These are phyloP conservation scores for Cucurbita ficifolia DNA, from an alignment of 306 rosid genomes.

Conservation along the genomic window DNA sequence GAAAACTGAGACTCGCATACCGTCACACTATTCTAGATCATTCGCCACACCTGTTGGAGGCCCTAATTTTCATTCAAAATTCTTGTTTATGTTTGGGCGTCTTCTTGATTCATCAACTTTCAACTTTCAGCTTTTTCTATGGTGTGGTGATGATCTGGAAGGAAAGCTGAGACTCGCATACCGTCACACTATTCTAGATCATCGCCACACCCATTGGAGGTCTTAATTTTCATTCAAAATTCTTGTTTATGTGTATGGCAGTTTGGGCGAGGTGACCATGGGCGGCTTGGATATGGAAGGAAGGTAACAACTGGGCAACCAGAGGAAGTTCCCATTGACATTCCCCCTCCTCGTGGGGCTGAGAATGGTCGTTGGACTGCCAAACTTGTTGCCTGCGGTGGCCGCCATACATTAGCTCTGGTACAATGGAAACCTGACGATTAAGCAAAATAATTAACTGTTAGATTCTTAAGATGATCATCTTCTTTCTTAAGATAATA, in stretches of 20 bases:
- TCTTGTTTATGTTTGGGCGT: not conserved
- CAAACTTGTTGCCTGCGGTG: conserved; percentile 84
- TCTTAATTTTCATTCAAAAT: not conserved
- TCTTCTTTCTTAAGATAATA: not conserved
- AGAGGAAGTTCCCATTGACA: conserved; percentile 67
- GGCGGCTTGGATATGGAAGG: conserved; percentile 94
- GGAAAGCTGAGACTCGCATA: too few relatives aligned
- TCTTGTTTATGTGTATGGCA: conserved; percentile 5
- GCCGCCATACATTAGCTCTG: conserved; percentile 84
- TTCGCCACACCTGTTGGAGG: not conserved
- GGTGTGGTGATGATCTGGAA: not conserved
- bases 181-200: too few relatives aligned
- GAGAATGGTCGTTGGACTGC: conserved; percentile 55
- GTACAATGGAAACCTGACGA: conserved; percentile 61
- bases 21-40: too few relatives aligned
- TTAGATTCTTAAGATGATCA: not conserved
- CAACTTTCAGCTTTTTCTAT: not conserved
- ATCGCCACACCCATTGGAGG: not conserved
- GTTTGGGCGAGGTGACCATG: conserved; percentile 98
- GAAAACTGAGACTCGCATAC: too few relatives aligned
- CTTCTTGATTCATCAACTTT: not conserved
- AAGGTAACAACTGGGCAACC: conserved; percentile 95
- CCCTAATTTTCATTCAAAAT: not conserved
- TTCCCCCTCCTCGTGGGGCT: conserved; percentile 28
- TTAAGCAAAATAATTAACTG: not conserved